phyloP scores from a whole-genome alignment of 1,284 basidiomycete species.

The Melampsora abietis-canadensis region DNA sequence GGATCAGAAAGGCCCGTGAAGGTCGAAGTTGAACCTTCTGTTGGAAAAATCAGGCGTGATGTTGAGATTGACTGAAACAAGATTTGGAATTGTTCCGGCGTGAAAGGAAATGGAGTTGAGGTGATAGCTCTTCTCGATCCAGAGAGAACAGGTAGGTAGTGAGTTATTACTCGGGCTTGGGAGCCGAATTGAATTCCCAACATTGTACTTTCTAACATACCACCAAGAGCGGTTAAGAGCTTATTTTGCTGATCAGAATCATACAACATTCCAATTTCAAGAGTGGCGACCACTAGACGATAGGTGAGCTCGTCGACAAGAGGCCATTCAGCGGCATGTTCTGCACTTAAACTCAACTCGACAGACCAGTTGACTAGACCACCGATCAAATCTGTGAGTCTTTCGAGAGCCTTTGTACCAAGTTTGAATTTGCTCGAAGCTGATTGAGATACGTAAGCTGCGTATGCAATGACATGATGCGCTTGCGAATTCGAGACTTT shows the following conservation, averaged over 20 bases:
- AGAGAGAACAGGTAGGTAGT: slow-evolving; percentile 33
- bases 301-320: slow-evolving; percentile 37
- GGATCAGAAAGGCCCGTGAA: slow-evolving; percentile 16
- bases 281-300: slow-evolving; percentile 22
- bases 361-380: slow-evolving; percentile 23
- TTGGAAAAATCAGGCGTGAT: slow-evolving; percentile 11
- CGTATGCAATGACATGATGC: slow-evolving; percentile 37
- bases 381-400: slow-evolving; percentile 16
- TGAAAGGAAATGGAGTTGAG: slow-evolving; percentile 34
- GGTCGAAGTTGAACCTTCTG: slow-evolving; percentile 1
- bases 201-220: slow-evolving; percentile 5
- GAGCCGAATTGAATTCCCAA: slow-evolving; percentile 14
- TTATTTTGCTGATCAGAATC: slow-evolving; percentile 7
- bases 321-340: slow-evolving; percentile 35
- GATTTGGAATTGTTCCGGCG: slow-evolving; percentile 13
- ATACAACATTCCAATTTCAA: slow-evolving; percentile 20
- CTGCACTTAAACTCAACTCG: slow-evolving; percentile 21
- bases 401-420: slow-evolving; percentile 12
- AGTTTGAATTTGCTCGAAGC: slow-evolving; percentile 13
- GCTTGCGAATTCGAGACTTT: slow-evolving; percentile 29
- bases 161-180: slow-evolving; percentile 28
- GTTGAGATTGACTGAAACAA: slow-evolving; percentile 19
- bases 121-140: slow-evolving; percentile 29
- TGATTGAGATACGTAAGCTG: slow-evolving; percentile 38
- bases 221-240: slow-evolving; percentile 20